A percentile compares a stretch with the other conserved stretches of the same genome.
phyloP scores from a whole-genome alignment of 2,329 filamentous ascomycete genomes.

The Exophiala spinifera region DNA sequence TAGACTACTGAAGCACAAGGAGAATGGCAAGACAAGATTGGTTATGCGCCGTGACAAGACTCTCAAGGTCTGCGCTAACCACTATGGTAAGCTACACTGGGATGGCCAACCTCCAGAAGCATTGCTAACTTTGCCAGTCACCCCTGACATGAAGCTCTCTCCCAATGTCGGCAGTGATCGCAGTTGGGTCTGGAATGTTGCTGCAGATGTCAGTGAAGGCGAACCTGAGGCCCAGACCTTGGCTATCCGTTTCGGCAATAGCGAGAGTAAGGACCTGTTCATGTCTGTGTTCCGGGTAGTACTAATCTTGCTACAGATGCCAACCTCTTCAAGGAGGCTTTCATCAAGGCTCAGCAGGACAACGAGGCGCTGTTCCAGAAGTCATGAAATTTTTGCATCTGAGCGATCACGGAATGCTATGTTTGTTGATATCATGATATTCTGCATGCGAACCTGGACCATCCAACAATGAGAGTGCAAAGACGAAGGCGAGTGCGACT shows the following conservation, averaged over 20 bases:
- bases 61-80: conserved; percentile 99
- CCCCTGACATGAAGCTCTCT: conserved; percentile 97
- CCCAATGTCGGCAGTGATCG: conserved; percentile 97
- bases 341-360: conserved; percentile 94
- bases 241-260: conserved; percentile 96
- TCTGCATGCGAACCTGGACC: conserved; percentile 10
- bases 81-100: conserved; percentile 74
- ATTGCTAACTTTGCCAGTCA: conserved; percentile 57
- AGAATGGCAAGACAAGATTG: conserved; percentile 94
- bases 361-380: conserved; percentile 78
- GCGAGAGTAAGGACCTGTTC: conserved; percentile 70
- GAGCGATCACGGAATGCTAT: conserved; percentile 6
- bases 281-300: neutral
- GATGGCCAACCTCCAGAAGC: neutral
- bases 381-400: conserved; percentile 9
- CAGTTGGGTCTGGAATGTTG: conserved; percentile 98
- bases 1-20: conserved; percentile 95
- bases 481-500: too few relatives aligned
- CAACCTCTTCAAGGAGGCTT: conserved; percentile 95
- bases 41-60: conserved; percentile 99
- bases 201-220: conserved; percentile 95
- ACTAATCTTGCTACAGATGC: conserved; percentile 63
- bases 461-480: neutral
- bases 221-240: conserved; percentile 94
- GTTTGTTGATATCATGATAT: conserved; percentile 11